A percentile compares a stretch with the other conserved stretches of the same genome.
Conservation (phyloP, 83 land plant species). For the Picea mariana region DNA sequence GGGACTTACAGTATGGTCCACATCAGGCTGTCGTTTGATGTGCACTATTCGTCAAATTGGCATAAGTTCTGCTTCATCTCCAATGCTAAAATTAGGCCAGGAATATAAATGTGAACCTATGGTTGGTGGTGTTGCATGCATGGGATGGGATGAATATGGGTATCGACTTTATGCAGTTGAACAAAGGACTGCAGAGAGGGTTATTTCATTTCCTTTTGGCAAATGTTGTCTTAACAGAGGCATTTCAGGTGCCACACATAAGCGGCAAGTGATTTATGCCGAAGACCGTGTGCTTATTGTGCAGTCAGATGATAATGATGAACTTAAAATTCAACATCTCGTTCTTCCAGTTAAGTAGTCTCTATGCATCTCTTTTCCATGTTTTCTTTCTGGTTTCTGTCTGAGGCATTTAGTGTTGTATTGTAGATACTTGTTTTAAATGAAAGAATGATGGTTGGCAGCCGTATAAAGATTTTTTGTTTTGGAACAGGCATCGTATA, state of each 20-base stretch:
- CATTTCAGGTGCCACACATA: slow-evolving; percentile 70
- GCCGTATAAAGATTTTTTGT: background rate
- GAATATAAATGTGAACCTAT: too few species aligned
- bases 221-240: slow-evolving; percentile 88
- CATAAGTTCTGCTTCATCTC: too few species aligned
- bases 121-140: too few species aligned
- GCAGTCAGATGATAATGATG: slow-evolving; percentile 87
- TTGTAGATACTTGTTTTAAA: slow-evolving; percentile 2
- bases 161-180: too few species aligned
- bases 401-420: background rate
- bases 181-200: slow-evolving; percentile 60
- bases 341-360: slow-evolving; percentile 79
- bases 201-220: slow-evolving; percentile 89
- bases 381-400: background rate
- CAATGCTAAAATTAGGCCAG: too few species aligned
- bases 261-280: slow-evolving; percentile 85
- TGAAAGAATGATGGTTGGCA: background rate
- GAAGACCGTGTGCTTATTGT: slow-evolving; percentile 90
- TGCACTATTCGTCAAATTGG: too few species aligned
- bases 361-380: background rate
- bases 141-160: too few species aligned
- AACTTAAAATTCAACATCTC: slow-evolving; percentile 82
- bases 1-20: too few species aligned
- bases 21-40: too few species aligned
- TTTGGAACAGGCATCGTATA: slow-evolving; percentile 81